A percentile compares a stretch with the other conserved stretches of the same genome.
These are phyloP conservation scores for Podosphaera fusca DNA, from an alignment of 2,329 filamentous ascomycete species.

Conservation along the genomic window DNA sequence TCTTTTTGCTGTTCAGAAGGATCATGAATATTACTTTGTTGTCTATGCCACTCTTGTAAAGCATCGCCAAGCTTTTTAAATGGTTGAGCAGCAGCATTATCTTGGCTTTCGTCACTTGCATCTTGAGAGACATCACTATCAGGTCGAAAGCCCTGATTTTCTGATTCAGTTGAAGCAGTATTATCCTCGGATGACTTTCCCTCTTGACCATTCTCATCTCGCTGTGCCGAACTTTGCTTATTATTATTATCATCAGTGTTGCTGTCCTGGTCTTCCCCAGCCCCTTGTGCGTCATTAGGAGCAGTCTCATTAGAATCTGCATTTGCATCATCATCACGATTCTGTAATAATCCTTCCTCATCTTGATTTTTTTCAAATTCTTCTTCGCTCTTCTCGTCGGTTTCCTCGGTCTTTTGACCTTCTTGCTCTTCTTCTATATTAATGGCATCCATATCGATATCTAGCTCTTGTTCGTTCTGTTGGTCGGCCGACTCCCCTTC, in stretches of 20 bases:
- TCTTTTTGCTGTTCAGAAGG: conserved; percentile 27
- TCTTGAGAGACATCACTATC: conserved; percentile 19
- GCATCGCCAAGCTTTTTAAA: conserved; percentile 92
- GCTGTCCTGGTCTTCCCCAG: conserved; percentile 41
- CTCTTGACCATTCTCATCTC: conserved; percentile 41
- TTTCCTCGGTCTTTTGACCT: conserved; percentile 23
- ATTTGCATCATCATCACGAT: conserved; percentile 24
- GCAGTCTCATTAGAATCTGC: conserved; percentile 37
- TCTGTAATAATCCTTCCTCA: conserved; percentile 19
- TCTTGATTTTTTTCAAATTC: conserved; percentile 26
- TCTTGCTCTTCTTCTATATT: conserved; percentile 15
- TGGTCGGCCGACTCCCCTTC: conserved; percentile 16
- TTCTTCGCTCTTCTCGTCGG: conserved; percentile 22
- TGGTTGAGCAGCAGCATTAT: conserved; percentile 33
- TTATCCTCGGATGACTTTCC: conserved; percentile 41
- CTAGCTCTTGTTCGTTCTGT: conserved; percentile 14
- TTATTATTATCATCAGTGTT: conserved; percentile 38
- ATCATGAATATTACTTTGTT: conserved; percentile 54
- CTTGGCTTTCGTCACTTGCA: conserved; percentile 17
- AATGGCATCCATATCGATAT: conserved; percentile 15
- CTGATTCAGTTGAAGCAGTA: conserved; percentile 39
- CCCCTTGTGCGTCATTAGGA: conserved; percentile 38
- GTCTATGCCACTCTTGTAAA: conserved; percentile 77
- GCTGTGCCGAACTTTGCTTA: conserved; percentile 35
- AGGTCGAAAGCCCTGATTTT: conserved; percentile 24